Evolutionary conservation across 179 eudicot genomes (phyloP).

Genomic region (Patellifolia procumbens): DNA sequence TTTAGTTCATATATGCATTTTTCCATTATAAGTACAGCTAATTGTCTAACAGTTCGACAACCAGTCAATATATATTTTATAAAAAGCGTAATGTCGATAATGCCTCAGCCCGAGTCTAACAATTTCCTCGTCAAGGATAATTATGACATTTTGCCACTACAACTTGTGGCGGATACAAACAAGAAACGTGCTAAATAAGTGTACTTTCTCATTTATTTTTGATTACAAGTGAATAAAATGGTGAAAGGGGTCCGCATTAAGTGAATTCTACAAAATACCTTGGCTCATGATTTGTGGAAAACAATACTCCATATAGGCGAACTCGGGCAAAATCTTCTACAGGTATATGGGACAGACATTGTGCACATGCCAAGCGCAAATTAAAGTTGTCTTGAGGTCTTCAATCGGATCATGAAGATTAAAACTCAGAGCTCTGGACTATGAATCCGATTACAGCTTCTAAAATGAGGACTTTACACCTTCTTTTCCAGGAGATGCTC

Average conservation of each 20-base stretch:
- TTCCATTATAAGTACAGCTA: not conserved
- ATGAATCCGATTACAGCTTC: not conserved
- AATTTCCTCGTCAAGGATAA: not conserved
- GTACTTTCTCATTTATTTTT: not conserved
- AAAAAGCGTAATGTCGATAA: not conserved
- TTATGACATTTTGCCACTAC: not conserved
- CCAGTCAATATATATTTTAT: too few relatives aligned
- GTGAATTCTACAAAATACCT: too few relatives aligned
- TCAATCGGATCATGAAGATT: too few relatives aligned
- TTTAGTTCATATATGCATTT: not conserved
- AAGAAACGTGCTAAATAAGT: not conserved
- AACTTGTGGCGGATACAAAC: not conserved
- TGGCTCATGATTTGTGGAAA: too few relatives aligned
- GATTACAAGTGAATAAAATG: too few relatives aligned
- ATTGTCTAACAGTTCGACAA: not conserved
- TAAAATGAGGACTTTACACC: not conserved
- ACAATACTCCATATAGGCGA: not conserved
- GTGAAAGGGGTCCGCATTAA: too few relatives aligned
- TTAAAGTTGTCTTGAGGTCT: too few relatives aligned
- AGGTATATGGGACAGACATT: not conserved
- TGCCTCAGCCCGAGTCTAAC: not conserved
- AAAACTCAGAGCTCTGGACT: not conserved
- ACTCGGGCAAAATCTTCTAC: too few relatives aligned
- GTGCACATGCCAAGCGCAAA: not conserved
- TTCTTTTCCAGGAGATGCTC: not conserved